Evolutionary conservation across 306 rosid genomes (phyloP).

Genomic region (Gleditsia sinensis): DNA sequence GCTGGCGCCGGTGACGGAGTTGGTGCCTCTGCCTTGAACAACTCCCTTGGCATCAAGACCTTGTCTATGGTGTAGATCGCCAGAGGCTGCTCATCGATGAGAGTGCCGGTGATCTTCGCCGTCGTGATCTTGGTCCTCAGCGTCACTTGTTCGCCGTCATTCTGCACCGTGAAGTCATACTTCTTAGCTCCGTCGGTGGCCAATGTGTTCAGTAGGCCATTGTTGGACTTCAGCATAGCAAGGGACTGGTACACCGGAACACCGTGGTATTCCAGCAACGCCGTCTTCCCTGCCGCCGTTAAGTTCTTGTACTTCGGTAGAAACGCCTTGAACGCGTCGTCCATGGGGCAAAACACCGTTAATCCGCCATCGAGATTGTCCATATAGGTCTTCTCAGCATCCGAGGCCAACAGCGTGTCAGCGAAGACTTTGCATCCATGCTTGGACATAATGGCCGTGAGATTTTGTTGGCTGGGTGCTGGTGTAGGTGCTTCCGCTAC

Average conservation of each 20-base stretch:
- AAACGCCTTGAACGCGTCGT: conserved; percentile 64
- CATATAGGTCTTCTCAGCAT: conserved; percentile 48
- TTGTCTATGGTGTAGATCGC: conserved; percentile 59
- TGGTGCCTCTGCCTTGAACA: conserved; percentile 51
- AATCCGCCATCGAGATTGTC: conserved; percentile 61
- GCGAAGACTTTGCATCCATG: conserved; percentile 77
- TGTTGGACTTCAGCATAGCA: conserved; percentile 57
- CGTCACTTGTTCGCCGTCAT: conserved; percentile 74
- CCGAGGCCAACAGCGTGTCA: conserved; percentile 46
- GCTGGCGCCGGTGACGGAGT: conserved; percentile 64
- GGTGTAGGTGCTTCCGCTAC: conserved; percentile 78
- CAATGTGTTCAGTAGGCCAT: conserved; percentile 66
- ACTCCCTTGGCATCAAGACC: conserved; percentile 72
- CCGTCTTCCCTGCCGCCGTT: conserved; percentile 48
- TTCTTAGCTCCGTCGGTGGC: conserved; percentile 80
- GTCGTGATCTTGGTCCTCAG: conserved; percentile 55
- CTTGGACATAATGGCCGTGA: conserved; percentile 63
- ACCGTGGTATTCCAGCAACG: conserved; percentile 71
- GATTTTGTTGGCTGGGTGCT: conserved; percentile 55
- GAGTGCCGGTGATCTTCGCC: conserved; percentile 64
- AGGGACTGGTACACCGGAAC: conserved; percentile 66
- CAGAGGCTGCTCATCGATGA: conserved; percentile 66
- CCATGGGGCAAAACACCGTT: conserved; percentile 80
- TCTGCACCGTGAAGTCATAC: conserved; percentile 77
- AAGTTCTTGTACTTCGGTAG: conserved; percentile 73